phyloP scores from a whole-genome alignment of 192 early-diverging fungal genomes.

The Rhizoclosmatium globosum region DNA sequence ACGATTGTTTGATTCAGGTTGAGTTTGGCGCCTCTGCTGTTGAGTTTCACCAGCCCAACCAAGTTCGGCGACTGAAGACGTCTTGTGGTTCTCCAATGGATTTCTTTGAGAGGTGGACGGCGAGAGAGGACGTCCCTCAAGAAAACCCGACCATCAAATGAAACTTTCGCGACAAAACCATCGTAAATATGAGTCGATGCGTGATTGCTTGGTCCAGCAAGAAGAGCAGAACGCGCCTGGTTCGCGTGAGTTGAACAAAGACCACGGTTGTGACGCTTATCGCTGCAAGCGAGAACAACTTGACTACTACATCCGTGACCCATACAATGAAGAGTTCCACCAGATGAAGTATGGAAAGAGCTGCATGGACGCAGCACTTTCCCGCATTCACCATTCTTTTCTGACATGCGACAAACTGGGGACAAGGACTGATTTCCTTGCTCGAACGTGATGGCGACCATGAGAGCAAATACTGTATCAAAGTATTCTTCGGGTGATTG shows the following conservation, averaged over 20 bases:
- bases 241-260: conserved; percentile 35
- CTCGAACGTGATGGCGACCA: conserved; percentile 44
- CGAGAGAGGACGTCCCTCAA: conserved; percentile 35
- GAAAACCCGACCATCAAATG: conserved; percentile 37
- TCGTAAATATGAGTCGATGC: conserved; percentile 48
- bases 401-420: conserved; percentile 24
- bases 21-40: conserved; percentile 11
- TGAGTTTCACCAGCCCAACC: conserved; percentile 44
- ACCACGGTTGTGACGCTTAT: conserved; percentile 38
- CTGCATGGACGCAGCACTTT: conserved; percentile 38
- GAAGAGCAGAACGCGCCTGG: conserved; percentile 12
- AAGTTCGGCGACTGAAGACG: conserved; percentile 43
- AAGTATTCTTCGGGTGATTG: conserved; percentile 38
- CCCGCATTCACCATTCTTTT: conserved; percentile 39
- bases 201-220: background rate
- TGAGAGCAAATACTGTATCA: conserved; percentile 39
- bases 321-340: conserved; percentile 2
- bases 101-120: conserved; percentile 37
- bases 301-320: conserved; percentile 14
- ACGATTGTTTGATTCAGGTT: conserved; percentile 6
- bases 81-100: conserved; percentile 45
- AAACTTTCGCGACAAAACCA: conserved; percentile 35
- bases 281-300: conserved; percentile 28
- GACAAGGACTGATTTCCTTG: conserved; percentile 41
- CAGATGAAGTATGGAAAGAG: background rate